Conservation (phyloP, 768 basidiomycete species). For the Gelatoporia subvermispora region DNA sequence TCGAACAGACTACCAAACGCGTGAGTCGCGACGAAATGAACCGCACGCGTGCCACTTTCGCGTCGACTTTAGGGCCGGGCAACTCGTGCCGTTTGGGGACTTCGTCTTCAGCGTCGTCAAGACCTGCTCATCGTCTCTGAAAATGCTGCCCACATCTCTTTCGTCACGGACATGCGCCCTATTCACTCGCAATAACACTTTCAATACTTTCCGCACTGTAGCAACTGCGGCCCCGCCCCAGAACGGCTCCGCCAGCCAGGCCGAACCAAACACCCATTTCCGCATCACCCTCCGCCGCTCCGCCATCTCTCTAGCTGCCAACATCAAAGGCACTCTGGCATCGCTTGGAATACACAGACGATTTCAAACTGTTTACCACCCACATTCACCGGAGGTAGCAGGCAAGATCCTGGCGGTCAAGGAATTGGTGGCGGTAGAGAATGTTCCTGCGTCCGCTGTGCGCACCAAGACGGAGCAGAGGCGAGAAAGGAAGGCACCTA, state of each 20-base stretch:
- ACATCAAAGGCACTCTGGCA: slow-evolving; percentile 68
- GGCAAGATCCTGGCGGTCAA: slow-evolving; percentile 87
- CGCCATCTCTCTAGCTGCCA: slow-evolving; percentile 73
- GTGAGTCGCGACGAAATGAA: too few relatives aligned
- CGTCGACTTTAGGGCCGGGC: slow-evolving; percentile 2
- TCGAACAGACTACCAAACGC: too few relatives aligned
- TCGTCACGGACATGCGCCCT: background rate
- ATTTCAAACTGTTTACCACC: slow-evolving; percentile 81
- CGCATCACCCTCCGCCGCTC: slow-evolving; percentile 88
- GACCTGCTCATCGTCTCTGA: too few relatives aligned
- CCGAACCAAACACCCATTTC: slow-evolving; percentile 61
- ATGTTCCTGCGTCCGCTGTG: slow-evolving; percentile 66
- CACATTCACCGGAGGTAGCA: slow-evolving; percentile 65
- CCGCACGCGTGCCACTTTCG: background rate
- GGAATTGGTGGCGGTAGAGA: slow-evolving; percentile 85
- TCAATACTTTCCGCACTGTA: background rate
- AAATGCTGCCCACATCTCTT: too few relatives aligned
- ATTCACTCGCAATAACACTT: background rate
- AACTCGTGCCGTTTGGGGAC: background rate
- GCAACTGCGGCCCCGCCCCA: background rate
- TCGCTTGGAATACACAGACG: slow-evolving; percentile 81
- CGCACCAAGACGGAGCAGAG: slow-evolving; percentile 68
- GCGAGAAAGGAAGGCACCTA: slow-evolving; percentile 55
- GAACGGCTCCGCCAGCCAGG: background rate
- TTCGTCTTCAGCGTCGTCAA: background rate